Base-by-base conservation (phyloP, 2,329 filamentous ascomycete genomes). In the Exutisphaerella laricina region DNA sequence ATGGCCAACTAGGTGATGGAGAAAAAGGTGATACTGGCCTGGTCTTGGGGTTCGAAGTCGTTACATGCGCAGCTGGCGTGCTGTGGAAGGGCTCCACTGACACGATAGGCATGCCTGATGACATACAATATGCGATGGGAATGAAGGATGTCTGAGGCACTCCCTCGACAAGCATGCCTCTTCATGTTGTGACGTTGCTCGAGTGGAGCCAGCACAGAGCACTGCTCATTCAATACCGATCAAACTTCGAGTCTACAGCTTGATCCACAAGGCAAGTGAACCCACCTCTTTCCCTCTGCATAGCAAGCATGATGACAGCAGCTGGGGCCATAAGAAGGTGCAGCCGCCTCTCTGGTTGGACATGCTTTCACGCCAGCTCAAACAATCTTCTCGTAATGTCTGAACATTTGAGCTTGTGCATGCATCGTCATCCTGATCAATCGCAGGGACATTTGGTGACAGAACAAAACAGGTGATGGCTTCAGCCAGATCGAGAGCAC, bases 311-410 rank as follows among this genome's bases (percentile, higher is more conserved):
- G 54, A 57, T 57, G 54, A 57, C 32, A 53, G 45, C 40, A 50
- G 53, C 55, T 61, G 58, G 58, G 58, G 58, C 58, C 58, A 61
- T 57, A 56, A 54, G 53, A 61, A 26, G 41, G 49, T 49, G 41
- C 51, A 58, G 49, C 55, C 55, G 48, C 16, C 2, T 21, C 9
- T 17, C 10, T 21, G 57, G 57, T 60, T 53, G 56, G 46, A 42
- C 39, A 54, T 61, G 58, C 53, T 60, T 59, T 50, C 39, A 59
- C 29, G 55, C 58, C 58, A 61, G 58, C 56, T 49, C 46, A 31
- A 41, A 43, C 33, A 47, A 59, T 60, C 58, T 60, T 60, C 58
- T 59, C 55, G 51, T 28, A 43, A 12, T 46, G 22, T 49, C 44
- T 49, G 46, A 49, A n/a, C n/a, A n/a, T n/a, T n/a, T n/a, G n/a